These are phyloP conservation scores for Sclerotinia borealis DNA, from an alignment of 2,329 filamentous ascomycete genomes.

Conservation along the genomic window DNA sequence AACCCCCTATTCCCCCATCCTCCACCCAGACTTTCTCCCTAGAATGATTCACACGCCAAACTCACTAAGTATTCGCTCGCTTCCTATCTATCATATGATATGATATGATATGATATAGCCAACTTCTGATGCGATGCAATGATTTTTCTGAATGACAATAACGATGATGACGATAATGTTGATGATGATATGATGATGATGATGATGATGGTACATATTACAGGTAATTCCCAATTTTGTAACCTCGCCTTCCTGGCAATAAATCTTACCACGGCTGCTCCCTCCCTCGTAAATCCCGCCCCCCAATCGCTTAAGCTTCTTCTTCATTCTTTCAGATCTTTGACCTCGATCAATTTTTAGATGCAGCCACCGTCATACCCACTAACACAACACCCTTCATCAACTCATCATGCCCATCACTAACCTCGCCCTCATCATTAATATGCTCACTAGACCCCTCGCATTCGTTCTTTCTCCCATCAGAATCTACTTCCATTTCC, in stretches of 20 bases:
- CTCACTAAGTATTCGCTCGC: neutral
- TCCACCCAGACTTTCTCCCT: too few species aligned
- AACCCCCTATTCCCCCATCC: too few species aligned
- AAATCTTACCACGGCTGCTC: neutral
- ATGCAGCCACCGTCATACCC: neutral
- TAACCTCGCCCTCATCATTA: neutral
- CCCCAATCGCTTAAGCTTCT: too few species aligned
- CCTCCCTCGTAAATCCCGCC: too few species aligned
- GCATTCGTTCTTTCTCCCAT: constrained; percentile 35
- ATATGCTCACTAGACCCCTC: neutral
- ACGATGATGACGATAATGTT: neutral
- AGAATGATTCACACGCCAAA: neutral
- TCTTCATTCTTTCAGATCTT: too few species aligned
- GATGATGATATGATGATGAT: neutral
- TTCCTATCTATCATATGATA: neutral
- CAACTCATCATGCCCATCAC: neutral
- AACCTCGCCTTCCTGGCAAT: neutral
- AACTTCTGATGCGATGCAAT: neutral
- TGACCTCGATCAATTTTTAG: neutral
- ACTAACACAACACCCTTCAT: neutral
- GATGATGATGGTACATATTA: neutral
- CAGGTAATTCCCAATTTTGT: neutral
- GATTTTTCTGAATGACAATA: neutral
- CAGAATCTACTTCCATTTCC: constrained; percentile 55
- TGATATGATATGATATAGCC: neutral